Evolutionary conservation across 352 stramenopile genomes (phyloP), one percentile per base, ranked within the genome.

Genomic region (Globisporangium acanthophoron): DNA sequence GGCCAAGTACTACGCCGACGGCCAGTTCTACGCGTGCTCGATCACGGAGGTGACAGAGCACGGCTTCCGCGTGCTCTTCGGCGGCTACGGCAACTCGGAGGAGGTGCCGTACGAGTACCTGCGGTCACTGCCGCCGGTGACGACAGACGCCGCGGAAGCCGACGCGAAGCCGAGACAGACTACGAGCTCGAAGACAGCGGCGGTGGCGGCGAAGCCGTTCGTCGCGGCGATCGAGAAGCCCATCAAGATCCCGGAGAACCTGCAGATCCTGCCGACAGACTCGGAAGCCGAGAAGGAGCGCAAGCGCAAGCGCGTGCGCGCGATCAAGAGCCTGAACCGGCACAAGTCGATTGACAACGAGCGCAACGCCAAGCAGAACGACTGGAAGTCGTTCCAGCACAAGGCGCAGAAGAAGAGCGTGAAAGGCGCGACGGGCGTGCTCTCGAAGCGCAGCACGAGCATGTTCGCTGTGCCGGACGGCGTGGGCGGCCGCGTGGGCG

Each of bases 61-160:
- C 51, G 89, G 89, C 1, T 94, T 90, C 62, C 85, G 85, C 33
- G 81, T 96, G 52, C 63, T 92, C n/a, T 97, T 96, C 59, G 78
- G 88, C 15, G 76, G 82, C 45, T 97, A 96, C 60, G 87, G 87
- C 56, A 96, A 96, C 69, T 83, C 76, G 47, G 89, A 96, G 61
- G 89, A 96, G 66, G 85, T 97, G 40, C 89, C 89, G 24, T 90
- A 87, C 46, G 86, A 95, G 69, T 97, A 96, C 74, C 64, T 97
- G 58, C 74, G 65, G 8, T 61, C 69, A 15, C 3, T 74, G 29
- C 33, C 50, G 16, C 49, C 57, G 0, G 39, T 11, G 8, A 20
- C 39, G 49, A 21, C 3, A n/a, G 27, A 24, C n/a, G 35, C 27
- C 6, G 29, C 46, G 6, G 24, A 46, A 45, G n/a, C 21, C 27